phyloP scores from a whole-genome alignment of 2,329 filamentous ascomycete species.

The Exophiala sp. region DNA sequence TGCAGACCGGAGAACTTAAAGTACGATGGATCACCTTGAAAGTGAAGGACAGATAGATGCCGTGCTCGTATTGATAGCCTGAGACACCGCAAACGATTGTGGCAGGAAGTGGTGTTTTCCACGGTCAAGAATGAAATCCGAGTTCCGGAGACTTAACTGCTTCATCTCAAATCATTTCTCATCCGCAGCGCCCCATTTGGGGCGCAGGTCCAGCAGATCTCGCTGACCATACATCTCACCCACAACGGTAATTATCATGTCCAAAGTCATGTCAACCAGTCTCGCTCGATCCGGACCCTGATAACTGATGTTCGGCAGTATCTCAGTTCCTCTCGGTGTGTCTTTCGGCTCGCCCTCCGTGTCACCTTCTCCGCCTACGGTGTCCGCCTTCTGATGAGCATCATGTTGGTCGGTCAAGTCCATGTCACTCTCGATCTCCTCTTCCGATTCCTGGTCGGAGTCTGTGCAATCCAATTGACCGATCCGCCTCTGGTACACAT shows the following conservation, averaged over 20 bases:
- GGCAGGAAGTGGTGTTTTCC: constrained; percentile 7
- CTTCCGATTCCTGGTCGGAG: constrained; percentile 11
- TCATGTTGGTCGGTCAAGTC: constrained; percentile 28
- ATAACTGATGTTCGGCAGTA: constrained; percentile 14
- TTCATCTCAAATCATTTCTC: background rate
- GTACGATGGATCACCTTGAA: background rate
- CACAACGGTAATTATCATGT: constrained; percentile 84
- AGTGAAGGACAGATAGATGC: constrained; percentile 1
- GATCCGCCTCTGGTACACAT: constrained; percentile 46
- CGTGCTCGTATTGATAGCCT: background rate
- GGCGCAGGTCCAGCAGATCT: constrained; percentile 71
- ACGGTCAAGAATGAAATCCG: background rate
- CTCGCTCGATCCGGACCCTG: constrained; percentile 33
- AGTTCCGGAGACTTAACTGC: background rate
- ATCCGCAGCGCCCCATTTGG: constrained; percentile 40
- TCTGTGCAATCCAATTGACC: constrained; percentile 29
- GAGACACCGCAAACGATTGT: constrained; percentile 7
- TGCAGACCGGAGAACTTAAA: background rate
- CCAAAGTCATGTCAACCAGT: constrained; percentile 54
- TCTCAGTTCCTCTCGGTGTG: constrained; percentile 7
- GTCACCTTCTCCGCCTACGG: background rate
- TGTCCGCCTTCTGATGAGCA: constrained; percentile 27
- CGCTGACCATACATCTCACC: constrained; percentile 86
- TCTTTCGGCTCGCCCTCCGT: background rate
- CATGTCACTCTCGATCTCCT: constrained; percentile 11